Evolutionary conservation across 2,329 filamentous ascomycete species (phyloP), one percentile per base, ranked within the genome.

Genomic region (Xylariaceae sp.): DNA sequence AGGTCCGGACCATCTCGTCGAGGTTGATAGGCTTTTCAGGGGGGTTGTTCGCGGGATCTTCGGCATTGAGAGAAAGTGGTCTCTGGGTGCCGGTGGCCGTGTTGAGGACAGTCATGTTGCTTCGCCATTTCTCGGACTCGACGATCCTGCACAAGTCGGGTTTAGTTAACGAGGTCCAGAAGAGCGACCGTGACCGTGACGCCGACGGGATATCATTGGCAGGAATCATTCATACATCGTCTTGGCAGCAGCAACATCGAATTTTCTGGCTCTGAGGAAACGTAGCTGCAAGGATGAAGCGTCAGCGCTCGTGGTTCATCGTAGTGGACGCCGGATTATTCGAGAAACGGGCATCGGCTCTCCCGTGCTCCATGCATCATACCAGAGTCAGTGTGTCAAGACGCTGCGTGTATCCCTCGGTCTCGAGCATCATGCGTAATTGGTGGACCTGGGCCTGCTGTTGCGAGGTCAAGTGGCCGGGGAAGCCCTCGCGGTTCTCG

Each of bases 221-320:
- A 4, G n/a, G 23, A 5, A 30, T 4, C 17, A 30, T 30, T 30
- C 30, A 17, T 47, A 97, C 94, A 99, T 99, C 72, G 88, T 78
- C 84, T 96, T 94, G 66, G 92, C 76, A 35, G 85, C 78, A 68
- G 88, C 82, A 63, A 96, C 89, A 75, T 96, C 89, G 75, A 97
- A 99, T 82, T 97, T 97, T 73, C 94, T 86, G 58, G 94, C 94
- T 73, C 94, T 86, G 71, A 99, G 81, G 78, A 96, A 97, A 73
- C 92, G 88, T 73, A 97, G 80, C 87, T 92, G 67, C 34, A 56
- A 51, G 23, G 23, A 30, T 30, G 18, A 67, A 55, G 37, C 61
- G 65, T 57, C 11, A 23, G 7, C 44, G n/a, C 13, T 41, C 9
- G 37, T 41, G 11, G 9, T 30, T 30, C 37, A 41, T 41, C 37